Base-by-base conservation (phyloP, 768 basidiomycete genomes). In the Boletus vermiculosoides region DNA sequence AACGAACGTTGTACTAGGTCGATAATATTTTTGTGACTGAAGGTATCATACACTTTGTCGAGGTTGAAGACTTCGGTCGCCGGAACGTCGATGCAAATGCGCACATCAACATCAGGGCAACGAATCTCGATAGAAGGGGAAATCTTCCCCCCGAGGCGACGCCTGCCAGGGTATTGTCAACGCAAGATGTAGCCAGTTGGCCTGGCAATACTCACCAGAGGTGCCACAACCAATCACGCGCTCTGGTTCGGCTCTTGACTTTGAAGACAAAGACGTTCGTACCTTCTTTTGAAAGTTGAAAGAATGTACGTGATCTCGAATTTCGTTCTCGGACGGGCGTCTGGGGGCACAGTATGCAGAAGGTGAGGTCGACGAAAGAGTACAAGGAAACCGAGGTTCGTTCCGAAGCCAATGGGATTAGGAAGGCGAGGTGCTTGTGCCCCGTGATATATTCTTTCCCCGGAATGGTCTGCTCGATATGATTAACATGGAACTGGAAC, bases 221-320 rank as follows among this genome's bases (percentile, higher is more conserved):
- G 51, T 83, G 80, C 94, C 94, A 97, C 45, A 85, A 78, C 95
- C 95, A 98, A 70, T 97, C 94, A 39, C 83, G 78, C 1, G 90
- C 87, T 50, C 92, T 77, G 6, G 88, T 85, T 30, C 90, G 83
- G 59, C 84, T 86, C 68, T 88, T 91, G 18, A 78, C 64, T 65
- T 96, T 95, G 72, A 95, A 90, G 30, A 96, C 78, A 69, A 94
- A 96, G 28, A 96, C 82, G 60, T 93, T 88, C 0, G 87, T 91
- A 5, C 94, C 92, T 57, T 82, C 81, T 50, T 79, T 81, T 0
- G 73, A 69, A 12, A 77, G 72, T 52, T 76, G 78, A 54, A 88
- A 79, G 55, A 81, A 77, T 44, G 76, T 73, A 1, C 79, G 81
- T 28, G 77, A 68, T 41, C 77, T 80, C 3, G 76, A 69, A 33